These are phyloP conservation scores for Pseudomonodictys pantanalensis DNA, from an alignment of 495 filamentous ascomycete species.

Conservation along the genomic window DNA sequence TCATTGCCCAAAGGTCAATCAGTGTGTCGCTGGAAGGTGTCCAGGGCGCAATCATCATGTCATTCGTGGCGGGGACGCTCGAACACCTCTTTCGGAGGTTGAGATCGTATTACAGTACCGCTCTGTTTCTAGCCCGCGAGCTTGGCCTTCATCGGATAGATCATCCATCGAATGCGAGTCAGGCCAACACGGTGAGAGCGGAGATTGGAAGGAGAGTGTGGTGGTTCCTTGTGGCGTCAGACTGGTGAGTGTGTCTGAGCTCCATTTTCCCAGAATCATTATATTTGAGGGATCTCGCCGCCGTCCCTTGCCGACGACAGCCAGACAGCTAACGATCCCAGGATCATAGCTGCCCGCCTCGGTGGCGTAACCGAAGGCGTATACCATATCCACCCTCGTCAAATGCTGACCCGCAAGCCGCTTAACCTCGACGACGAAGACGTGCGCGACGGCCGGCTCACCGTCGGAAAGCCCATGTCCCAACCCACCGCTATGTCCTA, in stretches of 20 bases:
- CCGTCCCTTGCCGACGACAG: background rate
- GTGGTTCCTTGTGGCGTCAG: constrained; percentile 50
- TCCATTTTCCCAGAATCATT: background rate
- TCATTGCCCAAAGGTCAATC: constrained; percentile 37
- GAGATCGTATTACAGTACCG: constrained; percentile 37
- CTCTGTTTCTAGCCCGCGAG: constrained; percentile 42
- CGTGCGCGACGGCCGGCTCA: constrained; percentile 38
- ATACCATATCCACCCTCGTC: constrained; percentile 44
- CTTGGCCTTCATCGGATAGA: constrained; percentile 48
- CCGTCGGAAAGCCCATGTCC: constrained; percentile 37
- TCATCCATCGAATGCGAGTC: constrained; percentile 31
- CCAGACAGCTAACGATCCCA: constrained; percentile 7
- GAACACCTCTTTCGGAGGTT: constrained; percentile 45
- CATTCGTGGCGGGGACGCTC: constrained; percentile 43
- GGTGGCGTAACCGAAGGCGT: constrained; percentile 42
- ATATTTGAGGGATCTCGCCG: too few species aligned
- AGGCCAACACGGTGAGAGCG: constrained; percentile 32
- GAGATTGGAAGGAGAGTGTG: constrained; percentile 51
- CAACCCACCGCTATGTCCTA: constrained; percentile 49
- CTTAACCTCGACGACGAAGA: constrained; percentile 50
- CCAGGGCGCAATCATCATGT: constrained; percentile 45
- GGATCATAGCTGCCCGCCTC: constrained; percentile 43
- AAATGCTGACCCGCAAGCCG: constrained; percentile 49
- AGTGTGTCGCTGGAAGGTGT: constrained; percentile 44
- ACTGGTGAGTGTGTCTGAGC: constrained; percentile 51